Evolutionary conservation across 805 yeast genomes (phyloP).

Genomic region (Maudiozyma saulgeensis): DNA sequence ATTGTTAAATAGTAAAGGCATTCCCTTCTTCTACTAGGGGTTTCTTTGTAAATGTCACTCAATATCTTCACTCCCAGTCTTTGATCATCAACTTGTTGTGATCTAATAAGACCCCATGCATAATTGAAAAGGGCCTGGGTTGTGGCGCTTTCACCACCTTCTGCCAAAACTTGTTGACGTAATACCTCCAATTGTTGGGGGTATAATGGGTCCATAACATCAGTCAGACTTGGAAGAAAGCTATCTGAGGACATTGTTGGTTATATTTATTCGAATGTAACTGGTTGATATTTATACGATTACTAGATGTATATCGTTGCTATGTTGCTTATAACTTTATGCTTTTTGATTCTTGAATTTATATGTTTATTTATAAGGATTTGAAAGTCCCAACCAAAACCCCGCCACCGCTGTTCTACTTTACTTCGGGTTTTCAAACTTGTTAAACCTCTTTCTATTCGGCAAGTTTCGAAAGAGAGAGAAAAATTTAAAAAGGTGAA

Average conservation of each 20-base stretch:
- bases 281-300: no score
- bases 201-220: constrained; percentile 41
- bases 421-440: neutral
- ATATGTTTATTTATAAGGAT: no score
- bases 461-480: no score
- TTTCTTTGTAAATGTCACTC: constrained; percentile 58
- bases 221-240: constrained; percentile 25
- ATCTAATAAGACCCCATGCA: constrained; percentile 92
- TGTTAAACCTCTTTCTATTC: neutral
- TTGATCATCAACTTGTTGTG: constrained; percentile 52
- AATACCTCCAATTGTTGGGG: constrained; percentile 68
- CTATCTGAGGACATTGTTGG: constrained; percentile 5
- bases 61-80: constrained; percentile 71
- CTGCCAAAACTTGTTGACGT: constrained; percentile 67
- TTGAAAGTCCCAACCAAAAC: no score
- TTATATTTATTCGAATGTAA: neutral
- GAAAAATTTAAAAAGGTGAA: no score
- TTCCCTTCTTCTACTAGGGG: constrained; percentile 79
- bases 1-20: constrained; percentile 78
- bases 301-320: no score
- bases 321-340: no score
- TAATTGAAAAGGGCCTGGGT: constrained; percentile 84
- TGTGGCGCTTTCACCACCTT: constrained; percentile 63
- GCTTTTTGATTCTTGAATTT: no score
- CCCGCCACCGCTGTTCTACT: no score